Conservation (phyloP, 345 rosid species). For the Arabidopsis arenosa region DNA sequence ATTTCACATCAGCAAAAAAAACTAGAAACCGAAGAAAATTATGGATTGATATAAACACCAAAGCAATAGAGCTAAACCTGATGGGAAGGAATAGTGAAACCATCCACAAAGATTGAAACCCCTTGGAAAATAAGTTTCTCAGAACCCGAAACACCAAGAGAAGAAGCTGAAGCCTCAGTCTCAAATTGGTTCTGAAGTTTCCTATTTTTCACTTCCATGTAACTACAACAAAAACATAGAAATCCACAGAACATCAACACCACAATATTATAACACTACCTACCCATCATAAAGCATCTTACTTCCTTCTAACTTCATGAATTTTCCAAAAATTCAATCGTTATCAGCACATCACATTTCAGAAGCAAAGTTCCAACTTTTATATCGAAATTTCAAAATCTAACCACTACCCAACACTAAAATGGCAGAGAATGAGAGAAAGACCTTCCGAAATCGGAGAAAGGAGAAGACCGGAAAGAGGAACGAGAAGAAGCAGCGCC, state of each 20-base stretch:
- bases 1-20: constrained; percentile 3
- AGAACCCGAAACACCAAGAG: constrained; percentile 48
- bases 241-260: constrained; percentile 3
- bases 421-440: constrained; percentile 18
- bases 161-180: constrained; percentile 63
- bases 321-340: not conserved
- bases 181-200: constrained; percentile 79
- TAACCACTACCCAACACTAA: constrained; percentile 21
- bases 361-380: not conserved
- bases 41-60: not conserved
- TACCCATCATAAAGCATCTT: not conserved
- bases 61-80: constrained; percentile 59
- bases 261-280: not conserved
- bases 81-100: constrained; percentile 86
- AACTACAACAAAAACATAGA: constrained; percentile 51
- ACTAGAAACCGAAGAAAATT: not conserved
- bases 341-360: constrained; percentile 1
- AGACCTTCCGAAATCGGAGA: constrained; percentile 85
- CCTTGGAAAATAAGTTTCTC: constrained; percentile 72
- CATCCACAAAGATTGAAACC: constrained; percentile 91
- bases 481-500: constrained; percentile 83
- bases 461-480: constrained; percentile 70
- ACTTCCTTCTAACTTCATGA: not conserved
- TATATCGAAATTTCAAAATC: constrained; percentile 4
- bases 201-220: constrained; percentile 80